Conservation (phyloP, 768 basidiomycete species). For the Naganishia onofrii region DNA sequence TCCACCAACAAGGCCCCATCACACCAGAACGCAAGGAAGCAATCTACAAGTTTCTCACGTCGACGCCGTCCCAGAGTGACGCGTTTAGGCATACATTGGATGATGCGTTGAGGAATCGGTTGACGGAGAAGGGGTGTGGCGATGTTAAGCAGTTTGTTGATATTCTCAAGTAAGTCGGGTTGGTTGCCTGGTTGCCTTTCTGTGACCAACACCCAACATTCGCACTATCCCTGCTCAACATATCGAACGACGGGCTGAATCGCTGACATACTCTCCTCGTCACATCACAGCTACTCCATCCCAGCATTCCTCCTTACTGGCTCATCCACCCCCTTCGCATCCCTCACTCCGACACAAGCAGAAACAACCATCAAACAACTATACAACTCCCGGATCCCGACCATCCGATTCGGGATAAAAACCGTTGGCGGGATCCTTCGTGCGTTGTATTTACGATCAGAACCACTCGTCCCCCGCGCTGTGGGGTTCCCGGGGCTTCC, state of each 20-base stretch:
- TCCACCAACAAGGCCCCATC: conserved; percentile 7
- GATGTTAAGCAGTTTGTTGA: conserved; percentile 24
- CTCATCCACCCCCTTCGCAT: conserved; percentile 14
- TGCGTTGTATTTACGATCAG: not conserved
- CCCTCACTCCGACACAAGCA: not conserved
- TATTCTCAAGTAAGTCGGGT: conserved; percentile 29
- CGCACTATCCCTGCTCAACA: too few relatives aligned
- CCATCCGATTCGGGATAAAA: conserved; percentile 28
- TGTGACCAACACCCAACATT: too few relatives aligned
- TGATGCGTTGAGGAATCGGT: conserved; percentile 20
- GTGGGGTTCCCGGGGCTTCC: conserved; percentile 9
- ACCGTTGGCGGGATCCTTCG: conserved; percentile 12
- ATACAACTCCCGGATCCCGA: conserved; percentile 19
- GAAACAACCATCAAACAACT: conserved; percentile 20
- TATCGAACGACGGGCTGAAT: too few relatives aligned
- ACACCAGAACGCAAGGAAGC: not conserved
- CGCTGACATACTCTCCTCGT: too few relatives aligned
- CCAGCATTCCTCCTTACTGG: conserved; percentile 26
- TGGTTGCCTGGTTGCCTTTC: too few relatives aligned
- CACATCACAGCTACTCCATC: conserved; percentile 20
- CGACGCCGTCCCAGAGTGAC: conserved; percentile 11
- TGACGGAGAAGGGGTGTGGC: conserved; percentile 11
- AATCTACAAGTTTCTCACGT: conserved; percentile 5
- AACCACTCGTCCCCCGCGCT: conserved; percentile 4
- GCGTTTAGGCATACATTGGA: conserved; percentile 2